These are phyloP conservation scores for Pseudoperonospora humuli DNA, from an alignment of 352 stramenopile species.

Conservation along the genomic window DNA sequence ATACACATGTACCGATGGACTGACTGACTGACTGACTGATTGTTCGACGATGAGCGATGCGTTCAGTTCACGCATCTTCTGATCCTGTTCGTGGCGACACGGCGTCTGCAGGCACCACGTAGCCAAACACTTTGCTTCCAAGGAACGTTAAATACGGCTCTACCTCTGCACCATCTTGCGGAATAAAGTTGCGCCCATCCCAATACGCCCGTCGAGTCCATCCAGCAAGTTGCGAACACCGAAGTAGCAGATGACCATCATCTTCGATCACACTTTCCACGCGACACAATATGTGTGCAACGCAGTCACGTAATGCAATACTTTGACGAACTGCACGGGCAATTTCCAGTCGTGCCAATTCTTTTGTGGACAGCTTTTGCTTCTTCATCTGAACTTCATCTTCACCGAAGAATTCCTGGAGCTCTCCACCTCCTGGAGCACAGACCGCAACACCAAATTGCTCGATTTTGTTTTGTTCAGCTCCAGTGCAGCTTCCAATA, in stretches of 20 bases:
- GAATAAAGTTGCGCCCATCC: constrained; percentile 76
- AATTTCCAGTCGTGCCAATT: constrained; percentile 32
- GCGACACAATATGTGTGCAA: constrained; percentile 58
- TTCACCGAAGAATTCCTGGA: background rate
- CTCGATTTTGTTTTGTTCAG: constrained; percentile 54
- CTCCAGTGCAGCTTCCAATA: constrained; percentile 56
- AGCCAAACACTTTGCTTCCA: constrained; percentile 69
- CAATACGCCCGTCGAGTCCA: constrained; percentile 61
- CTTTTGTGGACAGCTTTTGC: constrained; percentile 57
- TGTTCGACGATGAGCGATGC: constrained; percentile 9
- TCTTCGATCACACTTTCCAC: constrained; percentile 57
- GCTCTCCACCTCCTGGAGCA: constrained; percentile 27
- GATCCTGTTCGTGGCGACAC: constrained; percentile 3
- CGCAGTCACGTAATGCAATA: constrained; percentile 45
- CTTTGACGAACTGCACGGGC: constrained; percentile 17
- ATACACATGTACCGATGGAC: too few relatives aligned
- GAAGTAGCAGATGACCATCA: constrained; percentile 63
- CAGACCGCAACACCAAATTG: constrained; percentile 40
- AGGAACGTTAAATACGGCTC: constrained; percentile 77
- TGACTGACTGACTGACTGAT: too few relatives aligned
- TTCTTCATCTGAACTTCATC: constrained; percentile 20
- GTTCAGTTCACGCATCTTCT: constrained; percentile 5
- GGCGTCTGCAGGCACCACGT: constrained; percentile 30
- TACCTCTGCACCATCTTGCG: constrained; percentile 14
- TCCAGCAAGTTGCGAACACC: constrained; percentile 55